Evolutionary conservation across 371 early-diverging fungal species (phyloP).

Genomic region (Mucor plumbeus): DNA sequence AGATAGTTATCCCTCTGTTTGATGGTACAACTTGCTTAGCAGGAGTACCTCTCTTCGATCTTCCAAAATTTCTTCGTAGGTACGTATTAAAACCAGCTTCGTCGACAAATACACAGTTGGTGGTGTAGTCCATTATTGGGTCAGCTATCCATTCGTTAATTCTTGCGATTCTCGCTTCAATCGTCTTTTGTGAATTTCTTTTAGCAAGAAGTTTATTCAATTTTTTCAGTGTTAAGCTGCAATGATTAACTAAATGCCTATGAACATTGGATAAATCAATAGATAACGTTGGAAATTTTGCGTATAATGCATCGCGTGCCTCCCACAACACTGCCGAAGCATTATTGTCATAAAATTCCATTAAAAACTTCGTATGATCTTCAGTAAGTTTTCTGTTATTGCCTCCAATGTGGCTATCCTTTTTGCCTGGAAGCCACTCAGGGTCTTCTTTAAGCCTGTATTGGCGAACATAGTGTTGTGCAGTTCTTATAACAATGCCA

Average conservation of each 20-base stretch:
- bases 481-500: constrained; percentile 18
- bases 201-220: neutral
- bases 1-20: constrained; percentile 14
- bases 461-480: constrained; percentile 16
- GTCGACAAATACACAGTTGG: constrained; percentile 20
- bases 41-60: constrained; percentile 16
- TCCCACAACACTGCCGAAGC: constrained; percentile 15
- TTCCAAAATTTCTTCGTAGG: constrained; percentile 18
- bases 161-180: constrained; percentile 3
- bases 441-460: constrained; percentile 17
- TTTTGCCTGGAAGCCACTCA: constrained; percentile 8
- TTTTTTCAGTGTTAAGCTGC: constrained; percentile 10
- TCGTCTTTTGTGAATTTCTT: constrained; percentile 15
- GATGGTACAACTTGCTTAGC: constrained; percentile 21
- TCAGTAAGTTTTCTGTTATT: constrained; percentile 11
- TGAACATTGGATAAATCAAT: constrained; percentile 4
- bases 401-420: neutral
- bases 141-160: constrained; percentile 15
- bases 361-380: constrained; percentile 11
- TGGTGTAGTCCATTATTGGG: constrained; percentile 8
- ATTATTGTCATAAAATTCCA: neutral
- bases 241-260: constrained; percentile 10
- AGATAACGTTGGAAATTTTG: constrained; percentile 9
- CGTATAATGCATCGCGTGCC: constrained; percentile 14
- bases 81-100: constrained; percentile 26